A percentile compares a stretch with the other conserved stretches of the same genome.
Conservation (phyloP, 495 filamentous ascomycete genomes). For the Pseudoneurospora amorphoporcata region DNA sequence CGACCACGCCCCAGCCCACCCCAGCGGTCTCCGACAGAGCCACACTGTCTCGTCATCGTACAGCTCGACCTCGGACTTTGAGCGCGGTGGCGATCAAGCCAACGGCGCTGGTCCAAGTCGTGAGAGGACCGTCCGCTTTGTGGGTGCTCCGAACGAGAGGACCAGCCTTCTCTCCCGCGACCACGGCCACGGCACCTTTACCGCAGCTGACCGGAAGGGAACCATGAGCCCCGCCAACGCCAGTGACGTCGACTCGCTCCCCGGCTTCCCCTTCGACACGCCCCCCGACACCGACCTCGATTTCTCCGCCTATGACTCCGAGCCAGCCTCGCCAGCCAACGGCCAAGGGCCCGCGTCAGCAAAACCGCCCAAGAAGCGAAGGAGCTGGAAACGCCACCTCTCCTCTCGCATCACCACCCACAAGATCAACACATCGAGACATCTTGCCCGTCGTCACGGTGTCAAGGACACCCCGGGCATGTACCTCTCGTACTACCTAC, state of each 20-base stretch:
- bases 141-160: conserved; percentile 22
- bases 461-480: conserved; percentile 46
- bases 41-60: conserved; percentile 27
- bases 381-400: conserved; percentile 26
- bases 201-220: conserved; percentile 35
- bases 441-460: conserved; percentile 50
- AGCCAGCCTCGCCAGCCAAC: conserved; percentile 4
- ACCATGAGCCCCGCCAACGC: conserved; percentile 35
- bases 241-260: background rate
- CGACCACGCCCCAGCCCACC: conserved; percentile 28
- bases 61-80: conserved; percentile 5
- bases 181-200: conserved; percentile 57
- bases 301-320: conserved; percentile 4
- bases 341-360: conserved; percentile 12
- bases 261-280: conserved; percentile 24
- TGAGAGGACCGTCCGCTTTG: background rate
- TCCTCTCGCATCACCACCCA: conserved; percentile 36
- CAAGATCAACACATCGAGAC: conserved; percentile 53
- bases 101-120: conserved; percentile 18
- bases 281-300: conserved; percentile 14
- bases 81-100: conserved; percentile 6
- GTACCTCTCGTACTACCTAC: conserved; percentile 91
- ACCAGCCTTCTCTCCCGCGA: conserved; percentile 33
- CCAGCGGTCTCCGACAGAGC: conserved; percentile 36
- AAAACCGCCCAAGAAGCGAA: conserved; percentile 10